Conservation (phyloP, 257 asterid species). For the Catharanthus roseus region DNA sequence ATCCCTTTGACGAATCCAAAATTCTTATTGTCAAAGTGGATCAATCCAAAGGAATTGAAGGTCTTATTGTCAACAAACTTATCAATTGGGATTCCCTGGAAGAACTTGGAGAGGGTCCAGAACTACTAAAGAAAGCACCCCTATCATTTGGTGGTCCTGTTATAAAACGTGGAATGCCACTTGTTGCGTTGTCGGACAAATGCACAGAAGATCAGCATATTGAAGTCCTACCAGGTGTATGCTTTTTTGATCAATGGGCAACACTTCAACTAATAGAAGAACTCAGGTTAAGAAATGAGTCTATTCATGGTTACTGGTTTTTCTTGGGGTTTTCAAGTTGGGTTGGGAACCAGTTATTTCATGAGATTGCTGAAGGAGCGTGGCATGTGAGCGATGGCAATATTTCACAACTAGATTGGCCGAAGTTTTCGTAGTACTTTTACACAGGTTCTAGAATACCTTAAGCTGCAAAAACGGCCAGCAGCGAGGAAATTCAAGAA, state of each 20-base stretch:
- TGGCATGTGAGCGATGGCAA: slow-evolving; percentile 56
- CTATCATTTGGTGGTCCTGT: slow-evolving; percentile 86
- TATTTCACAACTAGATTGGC: slow-evolving; percentile 51
- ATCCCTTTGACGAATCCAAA: slow-evolving; percentile 73
- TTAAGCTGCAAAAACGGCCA: background rate
- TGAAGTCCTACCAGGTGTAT: slow-evolving; percentile 49
- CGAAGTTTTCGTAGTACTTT: slow-evolving; percentile 22
- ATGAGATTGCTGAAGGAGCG: slow-evolving; percentile 84
- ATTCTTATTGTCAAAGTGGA: slow-evolving; percentile 65
- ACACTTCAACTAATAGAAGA: slow-evolving; percentile 44
- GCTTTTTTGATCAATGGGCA: slow-evolving; percentile 54
- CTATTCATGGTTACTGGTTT: slow-evolving; percentile 66
- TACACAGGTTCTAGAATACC: background rate
- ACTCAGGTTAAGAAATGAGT: slow-evolving; percentile 48
- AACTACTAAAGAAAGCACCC: slow-evolving; percentile 56
- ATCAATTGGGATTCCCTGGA: slow-evolving; percentile 72
- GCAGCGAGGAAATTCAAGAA: too few relatives aligned
- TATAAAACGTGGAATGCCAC: slow-evolving; percentile 69
- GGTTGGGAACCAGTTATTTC: slow-evolving; percentile 77
- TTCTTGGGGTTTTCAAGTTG: slow-evolving; percentile 73
- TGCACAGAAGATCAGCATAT: slow-evolving; percentile 25
- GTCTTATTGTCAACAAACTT: slow-evolving; percentile 68
- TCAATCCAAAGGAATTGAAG: slow-evolving; percentile 51
- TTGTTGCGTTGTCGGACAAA: slow-evolving; percentile 53
- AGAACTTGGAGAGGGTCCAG: slow-evolving; percentile 46